A percentile compares a stretch with the other conserved stretches of the same genome.
Evolutionary conservation across 2,329 filamentous ascomycete species (phyloP).

Genomic region (Hypoxylon sp.): DNA sequence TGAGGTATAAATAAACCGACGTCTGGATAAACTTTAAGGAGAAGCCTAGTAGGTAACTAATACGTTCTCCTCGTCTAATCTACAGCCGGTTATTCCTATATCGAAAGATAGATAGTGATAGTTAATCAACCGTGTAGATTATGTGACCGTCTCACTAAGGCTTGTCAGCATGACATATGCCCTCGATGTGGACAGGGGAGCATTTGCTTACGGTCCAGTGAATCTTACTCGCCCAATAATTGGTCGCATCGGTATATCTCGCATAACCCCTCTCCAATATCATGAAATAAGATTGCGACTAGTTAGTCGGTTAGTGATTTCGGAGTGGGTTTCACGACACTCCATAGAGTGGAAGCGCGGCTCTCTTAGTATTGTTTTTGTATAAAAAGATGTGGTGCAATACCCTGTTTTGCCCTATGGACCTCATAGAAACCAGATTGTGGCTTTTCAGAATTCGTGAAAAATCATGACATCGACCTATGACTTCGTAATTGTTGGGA

Average conservation of each 20-base stretch:
- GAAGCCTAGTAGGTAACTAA: not conserved
- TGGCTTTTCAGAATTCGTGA: not conserved
- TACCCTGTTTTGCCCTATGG: not conserved
- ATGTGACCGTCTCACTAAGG: not conserved
- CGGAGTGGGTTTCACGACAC: slow-evolving; percentile 6
- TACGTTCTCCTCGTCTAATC: not conserved
- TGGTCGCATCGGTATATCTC: slow-evolving; percentile 10
- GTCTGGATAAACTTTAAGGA: not conserved
- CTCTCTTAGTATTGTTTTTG: not conserved
- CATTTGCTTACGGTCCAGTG: not conserved
- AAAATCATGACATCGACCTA: slow-evolving; percentile 46
- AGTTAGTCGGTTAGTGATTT: not conserved
- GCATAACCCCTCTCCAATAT: slow-evolving; percentile 17
- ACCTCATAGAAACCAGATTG: not conserved
- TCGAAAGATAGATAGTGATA: not conserved
- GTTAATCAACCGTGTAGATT: not conserved
- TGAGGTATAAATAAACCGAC: not conserved
- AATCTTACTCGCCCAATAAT: slow-evolving; percentile 1
- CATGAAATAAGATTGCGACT: not conserved
- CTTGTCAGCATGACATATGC: not conserved
- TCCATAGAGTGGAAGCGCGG: not conserved
- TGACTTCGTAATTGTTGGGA: slow-evolving; percentile 57
- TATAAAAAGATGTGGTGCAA: not conserved
- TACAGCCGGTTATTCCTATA: not conserved
- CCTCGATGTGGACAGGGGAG: not conserved